Base-by-base conservation (phyloP, 495 filamentous ascomycete genomes). In the Friedmanniomyces simplex region DNA sequence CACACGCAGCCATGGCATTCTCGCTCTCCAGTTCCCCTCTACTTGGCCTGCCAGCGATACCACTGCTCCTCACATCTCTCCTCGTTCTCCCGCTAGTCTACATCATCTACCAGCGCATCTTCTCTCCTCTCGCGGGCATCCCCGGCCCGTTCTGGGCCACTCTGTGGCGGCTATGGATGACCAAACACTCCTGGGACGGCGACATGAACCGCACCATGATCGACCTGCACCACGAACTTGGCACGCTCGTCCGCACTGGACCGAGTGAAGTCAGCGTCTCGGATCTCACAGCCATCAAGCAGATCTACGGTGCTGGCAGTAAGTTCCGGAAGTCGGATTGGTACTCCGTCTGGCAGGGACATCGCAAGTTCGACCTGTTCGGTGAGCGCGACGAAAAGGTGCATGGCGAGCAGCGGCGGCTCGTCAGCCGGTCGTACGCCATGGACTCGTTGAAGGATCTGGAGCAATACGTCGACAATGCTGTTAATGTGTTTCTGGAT, bases 281-380 rank as follows among this genome's bases (percentile, higher is more conserved):
- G 41, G 68, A 70, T 53, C 42, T 61, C 3, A 30, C 48, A n/a
- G 69, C 66, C 0, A 67, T 72, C 42, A 67, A 68, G 49, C 57
- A 49, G 18, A 71, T 70, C 14, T 70, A 71, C 52, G 66, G 64
- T n/a, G 57, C 67, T 16, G 69, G 69, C 4, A 63, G 59, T 18
- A 67, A 65, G 39, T 71, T 71, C 59, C 52, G 51, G 11, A 72
- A 72, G 42, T 63, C 61, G 5, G 52, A 62, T 25, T 69, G 58
- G 62, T 71, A 72, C 26, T 60, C 54, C 13, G 65, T 72, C 14
- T 71, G 61, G 62, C 70, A 72, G 47, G 69, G 65, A 14, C 64
- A 65, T 30, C 63, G 68, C 10, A 64, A 67, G 50, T 68, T 71
- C 50, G 69, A 70, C 52, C 59, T 72, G 24, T 71, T 70, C 54